phyloP scores from a whole-genome alignment of 208 protist species.

The Trypanosoma conorhini region DNA sequence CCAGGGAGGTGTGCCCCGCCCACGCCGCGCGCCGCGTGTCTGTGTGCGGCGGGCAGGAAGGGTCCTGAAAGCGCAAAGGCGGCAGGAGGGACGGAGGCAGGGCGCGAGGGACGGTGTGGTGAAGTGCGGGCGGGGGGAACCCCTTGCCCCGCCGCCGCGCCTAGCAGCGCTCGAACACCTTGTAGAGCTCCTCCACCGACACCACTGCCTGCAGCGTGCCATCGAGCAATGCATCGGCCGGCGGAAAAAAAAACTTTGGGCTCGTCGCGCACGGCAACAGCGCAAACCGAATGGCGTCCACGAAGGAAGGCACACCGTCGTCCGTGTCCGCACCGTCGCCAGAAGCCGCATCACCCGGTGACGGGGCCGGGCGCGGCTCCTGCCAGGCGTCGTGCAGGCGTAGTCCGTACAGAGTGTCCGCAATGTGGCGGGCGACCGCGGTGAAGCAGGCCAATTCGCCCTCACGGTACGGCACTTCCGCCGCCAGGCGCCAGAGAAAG shows the following conservation, averaged over 20 bases:
- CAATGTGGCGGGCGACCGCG: conserved; percentile 62
- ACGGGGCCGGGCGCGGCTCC: neutral
- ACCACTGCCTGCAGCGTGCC: conserved; percentile 72
- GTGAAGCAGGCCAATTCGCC: conserved; percentile 74
- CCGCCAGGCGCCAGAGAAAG: conserved; percentile 60
- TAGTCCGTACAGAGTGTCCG: conserved; percentile 70
- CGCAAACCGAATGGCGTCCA: conserved; percentile 52
- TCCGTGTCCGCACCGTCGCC: neutral
- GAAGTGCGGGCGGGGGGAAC: neutral
- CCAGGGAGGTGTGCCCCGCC: neutral
- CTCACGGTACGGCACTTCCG: conserved; percentile 68
- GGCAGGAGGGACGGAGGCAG: neutral
- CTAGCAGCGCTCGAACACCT: conserved; percentile 91
- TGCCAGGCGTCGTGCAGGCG: conserved; percentile 22
- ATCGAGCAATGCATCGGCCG: conserved; percentile 51
- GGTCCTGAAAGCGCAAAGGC: neutral
- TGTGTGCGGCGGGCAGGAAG: neutral
- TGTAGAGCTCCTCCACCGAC: conserved; percentile 86
- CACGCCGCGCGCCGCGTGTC: neutral
- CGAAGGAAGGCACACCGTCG: conserved; percentile 16
- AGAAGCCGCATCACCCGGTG: neutral
- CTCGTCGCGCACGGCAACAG: conserved; percentile 75
- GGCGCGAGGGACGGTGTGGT: neutral
- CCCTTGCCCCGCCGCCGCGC: neutral
- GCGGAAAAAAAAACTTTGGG: conserved; percentile 55